Base-by-base conservation (phyloP, 805 yeast genomes). In the Pichia scutulata region DNA sequence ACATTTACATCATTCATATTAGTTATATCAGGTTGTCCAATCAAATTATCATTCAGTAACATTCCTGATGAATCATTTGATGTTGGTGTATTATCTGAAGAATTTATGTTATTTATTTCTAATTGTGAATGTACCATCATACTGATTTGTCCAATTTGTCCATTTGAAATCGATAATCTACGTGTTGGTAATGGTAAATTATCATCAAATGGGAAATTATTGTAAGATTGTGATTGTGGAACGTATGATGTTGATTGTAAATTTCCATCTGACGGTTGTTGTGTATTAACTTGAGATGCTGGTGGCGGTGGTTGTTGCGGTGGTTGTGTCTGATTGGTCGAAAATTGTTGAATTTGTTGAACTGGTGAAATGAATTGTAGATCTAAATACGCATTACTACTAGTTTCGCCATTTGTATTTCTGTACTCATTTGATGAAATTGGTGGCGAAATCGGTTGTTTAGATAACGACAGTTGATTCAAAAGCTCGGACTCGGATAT, bases 161-260 rank as follows among this genome's bases (percentile, higher is more conserved):
- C 95, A 66, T 86, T 86, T 12, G 92, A 84, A 47, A 86, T 86
- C 42, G 93, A 85, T 2, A 86, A 81, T 61, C 95, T 75, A 62
- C 93, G 72, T 61, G 84, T 70, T 36, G 64, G 56, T 14, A 63
- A 22, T 0, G 44, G 58, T 3, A 59, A 16, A 45, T 45, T 44
- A 22, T 40, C 39, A 13, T 36, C 40, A n/a, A 41, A 28, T 14
- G 25, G n/a, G 13, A 13, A n/a, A 7, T 33, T 23, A 37, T 24
- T 23, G 24, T 23, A 25, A 12, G 43, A 9, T 24, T 41, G 43
- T 6, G 28, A 10, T 16, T n/a, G 42, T 19, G 42, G 10, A 40
- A 40, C 19, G 12, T 22, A 22, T 40, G 42, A 16, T 22, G 24
- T 21, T 7, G 18, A 23, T 23, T 10, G 37, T 9, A 33, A 18